A percentile compares a stretch with the other conserved stretches of the same genome.
Conservation (phyloP, 2,329 filamentous ascomycete species). For the Aphanocladium album region DNA sequence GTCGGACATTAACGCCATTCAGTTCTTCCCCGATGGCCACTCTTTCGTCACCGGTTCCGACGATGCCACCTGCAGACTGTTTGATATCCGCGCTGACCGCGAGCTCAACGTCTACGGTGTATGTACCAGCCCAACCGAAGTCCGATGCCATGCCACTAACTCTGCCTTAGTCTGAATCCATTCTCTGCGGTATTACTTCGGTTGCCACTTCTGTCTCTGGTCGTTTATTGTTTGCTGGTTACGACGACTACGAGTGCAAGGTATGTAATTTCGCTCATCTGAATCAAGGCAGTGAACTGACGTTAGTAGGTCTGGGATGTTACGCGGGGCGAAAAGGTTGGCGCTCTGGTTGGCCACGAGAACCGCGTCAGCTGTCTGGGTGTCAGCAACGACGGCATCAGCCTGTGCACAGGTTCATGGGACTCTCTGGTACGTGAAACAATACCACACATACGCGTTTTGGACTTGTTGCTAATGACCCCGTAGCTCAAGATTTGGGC, state of each 20-base stretch:
- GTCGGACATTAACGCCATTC: slow-evolving; percentile 98
- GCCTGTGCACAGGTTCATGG: slow-evolving; percentile 98
- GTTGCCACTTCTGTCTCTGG: slow-evolving; percentile 97
- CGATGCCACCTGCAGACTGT: slow-evolving; percentile 93
- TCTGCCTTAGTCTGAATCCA: slow-evolving; percentile 75
- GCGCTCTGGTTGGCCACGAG: slow-evolving; percentile 93
- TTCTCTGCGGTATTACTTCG: slow-evolving; percentile 95
- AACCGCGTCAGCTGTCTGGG: slow-evolving; percentile 98
- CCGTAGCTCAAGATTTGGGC: slow-evolving; percentile 81
- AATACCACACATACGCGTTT: slow-evolving; percentile 18
- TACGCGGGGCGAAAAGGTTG: slow-evolving; percentile 92
- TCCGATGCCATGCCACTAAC: slow-evolving; percentile 16
- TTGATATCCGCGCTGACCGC: slow-evolving; percentile 94
- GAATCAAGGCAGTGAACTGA: slow-evolving; percentile 11
- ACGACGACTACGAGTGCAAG: slow-evolving; percentile 99
- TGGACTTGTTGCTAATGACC: slow-evolving; percentile 26
- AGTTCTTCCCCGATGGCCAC: slow-evolving; percentile 98
- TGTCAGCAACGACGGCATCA: slow-evolving; percentile 98
- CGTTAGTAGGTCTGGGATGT: slow-evolving; percentile 87
- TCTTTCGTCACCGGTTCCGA: slow-evolving; percentile 98
- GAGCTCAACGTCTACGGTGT: slow-evolving; percentile 65
- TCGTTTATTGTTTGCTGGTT: slow-evolving; percentile 89
- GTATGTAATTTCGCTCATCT: slow-evolving; percentile 44
- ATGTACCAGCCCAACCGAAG: slow-evolving; percentile 28
- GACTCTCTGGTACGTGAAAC: slow-evolving; percentile 86